Evolutionary conservation across 179 eudicot genomes (phyloP), one percentile per base, ranked within the genome.

Genomic region (Dionaea muscipula): DNA sequence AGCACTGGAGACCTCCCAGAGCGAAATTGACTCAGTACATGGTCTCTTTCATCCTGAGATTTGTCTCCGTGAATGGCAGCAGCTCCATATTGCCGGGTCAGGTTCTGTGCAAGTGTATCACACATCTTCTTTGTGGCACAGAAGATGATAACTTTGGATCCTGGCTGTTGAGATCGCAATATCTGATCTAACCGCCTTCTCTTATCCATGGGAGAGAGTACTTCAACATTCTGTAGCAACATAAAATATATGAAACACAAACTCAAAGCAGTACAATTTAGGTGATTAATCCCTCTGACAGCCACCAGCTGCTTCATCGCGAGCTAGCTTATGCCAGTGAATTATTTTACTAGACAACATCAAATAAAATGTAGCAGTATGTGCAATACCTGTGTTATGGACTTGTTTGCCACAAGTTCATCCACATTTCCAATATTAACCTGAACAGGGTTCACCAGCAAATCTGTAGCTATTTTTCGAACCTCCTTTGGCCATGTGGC

Each of bases 401-500:
- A 63, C 73, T 91, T 91, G 78, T 91, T 91, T n/a, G 98, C 98
- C 64, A 82, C 98, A 59, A 91, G 88, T 69, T 84, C 95, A 64
- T 91, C 94, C 22, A 80, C 85, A 72, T 84, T 86, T 53, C 95
- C 98, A 58, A 86, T 91, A 69, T 91, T 91, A 39, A 91, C 95
- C 66, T 91, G 98, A 39, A 84, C 81, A 47, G 95, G 95, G 69
- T 80, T 80, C 47, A 72, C 74, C 62, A 91, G 61, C 26, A 91
- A 57, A 77, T 86, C 95, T 21, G 88, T 76, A 46, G 98, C 95
- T 55, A 91, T 91, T 72, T 69, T 86, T 47, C 98, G 95, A 26
- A 91, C 98, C 72, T 91, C 95, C 64, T 91, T 86, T 19, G 98
- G 98, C 98, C 97, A 90, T 28, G 97, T 90, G 51, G 95, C 97